Conservation (phyloP, 2,329 filamentous ascomycete species). For the Furcasterigmium furcatum region DNA sequence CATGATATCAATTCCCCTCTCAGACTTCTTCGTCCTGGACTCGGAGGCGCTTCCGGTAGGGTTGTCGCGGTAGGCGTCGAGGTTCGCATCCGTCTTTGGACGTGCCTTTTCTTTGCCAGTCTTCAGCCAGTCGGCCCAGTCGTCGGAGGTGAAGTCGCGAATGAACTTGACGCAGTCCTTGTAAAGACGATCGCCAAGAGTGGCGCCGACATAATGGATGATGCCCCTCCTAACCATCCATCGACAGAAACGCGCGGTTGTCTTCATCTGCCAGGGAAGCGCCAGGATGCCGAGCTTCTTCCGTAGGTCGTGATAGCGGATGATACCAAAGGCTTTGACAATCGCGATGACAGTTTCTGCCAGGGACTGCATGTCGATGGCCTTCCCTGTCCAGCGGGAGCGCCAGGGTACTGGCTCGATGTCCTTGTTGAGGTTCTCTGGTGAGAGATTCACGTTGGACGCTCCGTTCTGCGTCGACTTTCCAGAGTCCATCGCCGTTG, state of each 20-base stretch:
- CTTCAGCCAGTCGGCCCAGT: constrained; percentile 53
- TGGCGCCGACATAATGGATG: constrained; percentile 54
- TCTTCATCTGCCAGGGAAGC: constrained; percentile 58
- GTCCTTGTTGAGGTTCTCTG: constrained; percentile 28
- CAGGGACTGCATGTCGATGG: constrained; percentile 56
- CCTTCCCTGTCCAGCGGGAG: constrained; percentile 51
- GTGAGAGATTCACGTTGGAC: constrained; percentile 16
- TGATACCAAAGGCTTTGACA: constrained; percentile 54
- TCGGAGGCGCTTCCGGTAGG: not conserved
- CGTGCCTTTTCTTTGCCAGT: constrained; percentile 34
- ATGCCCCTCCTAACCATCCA: constrained; percentile 54
- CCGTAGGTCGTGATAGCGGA: constrained; percentile 56
- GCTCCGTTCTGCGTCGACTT: not conserved
- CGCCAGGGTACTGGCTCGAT: constrained; percentile 55
- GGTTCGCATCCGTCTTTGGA: not conserved
- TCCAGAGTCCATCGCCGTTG: constrained; percentile 9
- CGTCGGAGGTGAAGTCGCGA: constrained; percentile 51
- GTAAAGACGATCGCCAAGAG: constrained; percentile 50
- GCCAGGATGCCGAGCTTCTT: constrained; percentile 53
- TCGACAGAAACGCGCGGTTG: constrained; percentile 54
- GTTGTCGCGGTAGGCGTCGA: not conserved
- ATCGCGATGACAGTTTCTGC: constrained; percentile 56
- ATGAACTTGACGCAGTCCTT: constrained; percentile 60
- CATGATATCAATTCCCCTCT: not conserved
- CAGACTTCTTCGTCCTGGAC: not conserved